Evolutionary conservation across 805 yeast species (phyloP), one percentile per base, ranked within the genome.

Genomic region (Lipomyces oligophaga): DNA sequence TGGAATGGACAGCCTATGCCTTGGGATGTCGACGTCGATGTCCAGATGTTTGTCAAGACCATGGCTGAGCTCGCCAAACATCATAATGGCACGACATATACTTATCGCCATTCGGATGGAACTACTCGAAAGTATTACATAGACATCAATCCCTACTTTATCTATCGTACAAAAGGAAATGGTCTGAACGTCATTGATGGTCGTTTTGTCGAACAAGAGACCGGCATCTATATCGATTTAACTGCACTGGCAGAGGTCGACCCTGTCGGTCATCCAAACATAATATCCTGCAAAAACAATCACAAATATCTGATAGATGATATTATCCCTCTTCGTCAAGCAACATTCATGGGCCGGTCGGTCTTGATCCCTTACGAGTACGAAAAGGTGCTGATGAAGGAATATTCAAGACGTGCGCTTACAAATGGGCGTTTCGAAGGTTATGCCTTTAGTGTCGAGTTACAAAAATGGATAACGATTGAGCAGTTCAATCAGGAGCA

Each of bases 71-170:
- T 77, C 38, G 78, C 78, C 1, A 64, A 67, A 16, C 60, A 68
- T 25, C 75, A 73, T 61, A 77, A 77, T 55, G 66, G 71, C 43
- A 68, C 80, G 24, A 25, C 40, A 16, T 49, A 39, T 45, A 28
- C 43, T 8, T 43, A 40, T 40, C 81, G 82, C 74, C 77, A 79
- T 58, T 96, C 88, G 67, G 79, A 78, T 59, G 89, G 81, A 60
- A 80, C 76, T 32, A 65, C 72, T 4, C 76, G 77, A 8, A 61
- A 67, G 24, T 77, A 67, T 45, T 61, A 68, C 11, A 59, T 77
- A 32, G 81, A 77, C 54, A 70, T 77, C 5, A 66, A 71, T 20
- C 75, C 80, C 0, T 67, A 70, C 65, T 76, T 66, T 56, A 66
- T 75, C 47, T 73, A 76, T 56, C 70, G 81, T 37, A 70, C 69